Evolutionary conservation across 1,139 yeast species (phyloP), one percentile per base, ranked within the genome.

Genomic region (Wickerhamiella infanticola): DNA sequence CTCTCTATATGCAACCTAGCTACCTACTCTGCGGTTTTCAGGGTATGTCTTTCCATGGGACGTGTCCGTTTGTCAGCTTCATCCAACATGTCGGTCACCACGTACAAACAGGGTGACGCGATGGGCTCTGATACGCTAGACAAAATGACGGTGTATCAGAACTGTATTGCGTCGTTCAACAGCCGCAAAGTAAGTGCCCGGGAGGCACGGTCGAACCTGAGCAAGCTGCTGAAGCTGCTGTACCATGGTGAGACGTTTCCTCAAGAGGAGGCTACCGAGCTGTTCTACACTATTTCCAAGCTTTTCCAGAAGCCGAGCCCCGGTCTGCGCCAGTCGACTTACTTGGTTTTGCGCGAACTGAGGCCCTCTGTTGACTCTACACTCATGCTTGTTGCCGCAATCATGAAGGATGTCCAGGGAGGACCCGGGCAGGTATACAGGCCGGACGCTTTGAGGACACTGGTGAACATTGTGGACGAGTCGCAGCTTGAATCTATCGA

Each of bases 91-190:
- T 81, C 94, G 44, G 78, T 93, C 43, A 77, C 72, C 60, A 72
- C 84, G 40, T 84, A 84, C 66, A 86, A 84, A 68, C 83, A 82
- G 67, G 77, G 74, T 66, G 95, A 85, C 63, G 86, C 83, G 61
- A 64, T 77, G 50, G 81, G 74, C 54, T 68, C 78, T 47, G 81
- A 79, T 45, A 63, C 74, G 53, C 93, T 95, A 50, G 98, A 90
- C 66, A 86, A 86, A 67, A 90, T 90, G 97, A 81, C 95, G 8
- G 90, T 93, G 53, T 88, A 83, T 64, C 99, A 90, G 67, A 95
- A 88, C 63, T 88, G 97, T 68, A 70, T 85, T 58, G 84, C 84
- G 56, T 90, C 84, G 52, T 93, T 90, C 74, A 88, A 88, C 67
- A 85, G 90, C 53, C 75, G 94, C 40, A 95, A 95, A 18, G 81